A percentile compares a stretch with the other conserved stretches of the same genome.
Evolutionary conservation across 371 early-diverging fungal species (phyloP).

Genomic region (Nematocida displodere): DNA sequence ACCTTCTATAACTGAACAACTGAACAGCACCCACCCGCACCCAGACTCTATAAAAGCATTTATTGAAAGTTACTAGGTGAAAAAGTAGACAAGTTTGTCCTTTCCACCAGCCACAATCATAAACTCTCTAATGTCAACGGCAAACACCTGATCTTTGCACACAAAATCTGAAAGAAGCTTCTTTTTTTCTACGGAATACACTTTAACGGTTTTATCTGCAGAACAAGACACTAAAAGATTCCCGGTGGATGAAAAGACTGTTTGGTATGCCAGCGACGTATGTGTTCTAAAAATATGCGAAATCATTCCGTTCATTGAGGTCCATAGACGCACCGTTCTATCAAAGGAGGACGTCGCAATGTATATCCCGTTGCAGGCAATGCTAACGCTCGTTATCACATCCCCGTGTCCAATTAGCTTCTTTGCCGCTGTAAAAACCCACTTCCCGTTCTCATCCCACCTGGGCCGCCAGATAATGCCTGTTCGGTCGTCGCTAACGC

Average conservation of each 20-base stretch:
- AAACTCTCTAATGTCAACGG: slow-evolving; percentile 58
- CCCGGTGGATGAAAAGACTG: slow-evolving; percentile 76
- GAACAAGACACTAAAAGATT: slow-evolving; percentile 72
- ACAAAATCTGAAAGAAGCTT: slow-evolving; percentile 62
- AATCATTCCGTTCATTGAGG: slow-evolving; percentile 70
- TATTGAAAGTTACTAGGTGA: slow-evolving; percentile 16
- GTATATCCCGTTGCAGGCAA: slow-evolving; percentile 79
- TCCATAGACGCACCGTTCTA: slow-evolving; percentile 86
- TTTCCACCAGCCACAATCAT: slow-evolving; percentile 62
- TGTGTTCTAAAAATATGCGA: slow-evolving; percentile 69
- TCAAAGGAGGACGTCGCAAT: slow-evolving; percentile 93
- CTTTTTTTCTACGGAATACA: slow-evolving; percentile 72
- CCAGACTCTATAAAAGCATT: no score
- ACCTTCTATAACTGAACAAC: no score
- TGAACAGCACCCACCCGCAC: no score
- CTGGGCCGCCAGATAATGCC: slow-evolving; percentile 37
- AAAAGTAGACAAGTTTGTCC: slow-evolving; percentile 64
- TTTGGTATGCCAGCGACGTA: slow-evolving; percentile 69
- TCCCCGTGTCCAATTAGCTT: slow-evolving; percentile 76
- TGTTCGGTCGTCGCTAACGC: slow-evolving; percentile 43
- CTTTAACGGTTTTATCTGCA: slow-evolving; percentile 85
- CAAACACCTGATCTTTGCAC: slow-evolving; percentile 65
- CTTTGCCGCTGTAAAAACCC: slow-evolving; percentile 5
- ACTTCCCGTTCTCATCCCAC: slow-evolving; percentile 7
- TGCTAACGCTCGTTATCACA: slow-evolving; percentile 83